These are phyloP conservation scores for Trichoderma gamsii DNA, from an alignment of 495 filamentous ascomycete genomes.

Conservation along the genomic window DNA sequence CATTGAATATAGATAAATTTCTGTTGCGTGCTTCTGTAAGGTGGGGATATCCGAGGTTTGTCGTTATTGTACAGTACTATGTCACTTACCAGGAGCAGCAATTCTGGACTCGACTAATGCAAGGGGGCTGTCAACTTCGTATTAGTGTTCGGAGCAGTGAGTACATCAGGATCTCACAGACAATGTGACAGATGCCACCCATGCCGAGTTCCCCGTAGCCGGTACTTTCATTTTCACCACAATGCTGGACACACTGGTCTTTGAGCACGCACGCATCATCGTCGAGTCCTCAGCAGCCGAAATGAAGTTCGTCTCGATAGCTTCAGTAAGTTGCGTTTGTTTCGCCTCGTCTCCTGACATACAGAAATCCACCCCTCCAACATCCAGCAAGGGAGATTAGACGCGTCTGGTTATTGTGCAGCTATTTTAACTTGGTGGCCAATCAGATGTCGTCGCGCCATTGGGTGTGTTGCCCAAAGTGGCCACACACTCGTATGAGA, in stretches of 20 bases:
- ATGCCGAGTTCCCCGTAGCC: too few species aligned
- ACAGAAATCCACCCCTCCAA: not conserved
- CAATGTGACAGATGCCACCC: not conserved
- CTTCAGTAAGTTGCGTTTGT: not conserved
- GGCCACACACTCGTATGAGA: not conserved
- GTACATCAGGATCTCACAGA: not conserved
- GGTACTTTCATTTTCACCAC: too few species aligned
- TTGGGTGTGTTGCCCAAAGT: not conserved
- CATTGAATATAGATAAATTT: too few species aligned
- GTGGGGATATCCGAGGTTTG: too few species aligned
- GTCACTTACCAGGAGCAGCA: not conserved
- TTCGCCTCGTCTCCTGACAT: not conserved
- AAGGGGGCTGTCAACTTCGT: conserved; percentile 1
- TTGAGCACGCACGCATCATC: not conserved
- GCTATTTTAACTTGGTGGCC: not conserved
- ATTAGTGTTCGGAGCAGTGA: not conserved
- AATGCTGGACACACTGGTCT: too few species aligned
- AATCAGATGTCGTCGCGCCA: not conserved
- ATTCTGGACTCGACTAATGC: not conserved
- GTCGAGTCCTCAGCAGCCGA: not conserved
- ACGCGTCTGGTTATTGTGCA: not conserved
- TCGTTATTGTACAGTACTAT: not conserved
- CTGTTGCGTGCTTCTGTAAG: not conserved
- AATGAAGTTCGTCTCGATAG: not conserved
- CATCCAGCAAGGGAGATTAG: not conserved